phyloP scores from a whole-genome alignment of 306 rosid species.

The Trifolium fragiferum region DNA sequence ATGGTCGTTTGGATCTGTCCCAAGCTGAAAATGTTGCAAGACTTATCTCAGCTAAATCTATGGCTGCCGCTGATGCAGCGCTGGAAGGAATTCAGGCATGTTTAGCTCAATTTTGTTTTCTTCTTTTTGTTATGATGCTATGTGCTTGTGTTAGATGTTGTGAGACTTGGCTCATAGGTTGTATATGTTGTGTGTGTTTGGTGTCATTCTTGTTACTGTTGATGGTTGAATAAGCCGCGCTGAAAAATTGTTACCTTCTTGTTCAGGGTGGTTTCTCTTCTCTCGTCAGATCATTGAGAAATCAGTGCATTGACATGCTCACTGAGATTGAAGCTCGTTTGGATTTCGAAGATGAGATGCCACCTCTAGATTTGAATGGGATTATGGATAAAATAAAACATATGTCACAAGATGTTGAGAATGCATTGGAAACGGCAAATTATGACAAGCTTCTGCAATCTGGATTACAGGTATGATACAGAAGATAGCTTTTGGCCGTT shows the following conservation, averaged over 20 bases:
- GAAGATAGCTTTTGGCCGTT: constrained; percentile 19
- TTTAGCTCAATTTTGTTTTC: constrained; percentile 22
- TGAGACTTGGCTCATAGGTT: constrained; percentile 25
- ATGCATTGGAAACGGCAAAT: constrained; percentile 86
- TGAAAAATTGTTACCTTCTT: constrained; percentile 36
- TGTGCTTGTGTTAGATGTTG: constrained; percentile 4
- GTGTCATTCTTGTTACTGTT: constrained; percentile 22
- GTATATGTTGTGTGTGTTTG: background rate
- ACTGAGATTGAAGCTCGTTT: constrained; percentile 97
- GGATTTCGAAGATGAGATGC: constrained; percentile 97
- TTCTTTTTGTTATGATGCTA: background rate
- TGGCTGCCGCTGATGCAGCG: constrained; percentile 96
- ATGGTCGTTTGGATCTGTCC: constrained; percentile 89
- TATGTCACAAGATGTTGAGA: constrained; percentile 79
- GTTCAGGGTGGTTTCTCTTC: constrained; percentile 92
- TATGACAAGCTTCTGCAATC: constrained; percentile 96
- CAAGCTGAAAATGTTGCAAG: constrained; percentile 92
- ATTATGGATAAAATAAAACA: constrained; percentile 60
- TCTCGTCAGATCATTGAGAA: constrained; percentile 70
- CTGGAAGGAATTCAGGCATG: constrained; percentile 89
- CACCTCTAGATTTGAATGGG: constrained; percentile 68
- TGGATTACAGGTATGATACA: constrained; percentile 77
- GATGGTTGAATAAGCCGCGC: background rate
- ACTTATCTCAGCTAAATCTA: constrained; percentile 71
- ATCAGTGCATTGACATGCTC: constrained; percentile 85